Percentiles rank a stretch among this genome's conserved stretches.
Evolutionary conservation across 306 rosid genomes (phyloP).

Genomic region (Glycine soja): DNA sequence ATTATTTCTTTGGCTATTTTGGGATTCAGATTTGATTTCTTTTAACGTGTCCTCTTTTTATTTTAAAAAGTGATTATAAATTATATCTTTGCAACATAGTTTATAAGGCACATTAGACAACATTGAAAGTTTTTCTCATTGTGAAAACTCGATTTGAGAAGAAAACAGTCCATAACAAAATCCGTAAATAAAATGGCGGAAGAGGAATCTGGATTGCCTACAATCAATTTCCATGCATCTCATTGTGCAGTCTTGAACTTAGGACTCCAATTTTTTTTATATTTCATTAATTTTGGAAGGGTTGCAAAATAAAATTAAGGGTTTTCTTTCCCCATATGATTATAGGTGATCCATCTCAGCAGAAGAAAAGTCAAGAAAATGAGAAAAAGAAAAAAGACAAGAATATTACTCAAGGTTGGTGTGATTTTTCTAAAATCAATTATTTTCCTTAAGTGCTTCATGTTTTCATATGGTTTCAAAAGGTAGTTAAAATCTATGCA

Average conservation of each 20-base stretch:
- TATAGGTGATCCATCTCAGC: background rate
- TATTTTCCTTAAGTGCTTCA: background rate
- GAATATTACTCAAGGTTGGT: slow-evolving; percentile 46
- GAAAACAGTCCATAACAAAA: background rate
- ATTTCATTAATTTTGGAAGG: background rate
- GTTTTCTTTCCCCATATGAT: background rate
- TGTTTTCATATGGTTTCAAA: background rate
- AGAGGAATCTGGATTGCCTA: background rate
- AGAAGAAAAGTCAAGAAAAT: background rate
- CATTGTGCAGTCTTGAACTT: background rate
- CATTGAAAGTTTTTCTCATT: background rate
- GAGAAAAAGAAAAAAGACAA: background rate
- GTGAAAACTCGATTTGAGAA: background rate
- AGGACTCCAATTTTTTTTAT: background rate
- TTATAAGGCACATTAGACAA: background rate
- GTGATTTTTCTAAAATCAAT: background rate
- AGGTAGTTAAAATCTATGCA: background rate
- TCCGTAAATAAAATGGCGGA: background rate
- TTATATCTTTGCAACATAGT: background rate
- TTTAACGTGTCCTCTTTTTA: background rate
- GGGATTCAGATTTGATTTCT: too few relatives aligned
- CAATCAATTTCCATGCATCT: background rate
- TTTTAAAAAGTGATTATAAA: background rate
- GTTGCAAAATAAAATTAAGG: background rate
- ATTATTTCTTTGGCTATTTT: background rate